phyloP scores from a whole-genome alignment of 208 protist species.

The Blastocrithidia nonstop region DNA sequence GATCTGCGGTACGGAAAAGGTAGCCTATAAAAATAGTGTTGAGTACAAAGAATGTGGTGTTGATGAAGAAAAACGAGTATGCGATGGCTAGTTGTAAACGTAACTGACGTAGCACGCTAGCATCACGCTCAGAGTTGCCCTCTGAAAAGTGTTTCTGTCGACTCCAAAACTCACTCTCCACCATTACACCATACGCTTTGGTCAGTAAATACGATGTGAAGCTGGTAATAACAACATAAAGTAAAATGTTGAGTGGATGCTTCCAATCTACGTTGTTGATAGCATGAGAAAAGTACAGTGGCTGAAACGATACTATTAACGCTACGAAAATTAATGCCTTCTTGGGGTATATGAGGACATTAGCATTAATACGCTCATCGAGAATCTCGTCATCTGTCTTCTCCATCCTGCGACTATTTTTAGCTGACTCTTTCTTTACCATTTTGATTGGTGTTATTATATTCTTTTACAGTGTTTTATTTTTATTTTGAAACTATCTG shows the following conservation, averaged over 20 bases:
- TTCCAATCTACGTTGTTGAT: slow-evolving; percentile 66
- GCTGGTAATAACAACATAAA: slow-evolving; percentile 37
- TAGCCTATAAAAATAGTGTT: slow-evolving; percentile 61
- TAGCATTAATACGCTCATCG: slow-evolving; percentile 69
- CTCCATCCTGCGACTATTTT: too few species aligned
- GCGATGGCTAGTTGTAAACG: slow-evolving; percentile 69
- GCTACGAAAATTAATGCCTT: slow-evolving; percentile 39
- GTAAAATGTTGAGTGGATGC: slow-evolving; percentile 19
- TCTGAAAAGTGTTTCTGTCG: slow-evolving; percentile 79
- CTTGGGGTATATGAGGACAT: slow-evolving; percentile 71
- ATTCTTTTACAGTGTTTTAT: too few species aligned
- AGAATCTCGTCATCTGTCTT: slow-evolving; percentile 54
- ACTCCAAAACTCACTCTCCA: slow-evolving; percentile 77
- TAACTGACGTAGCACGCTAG: slow-evolving; percentile 45
- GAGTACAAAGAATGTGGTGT: slow-evolving; percentile 64
- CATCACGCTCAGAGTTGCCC: slow-evolving; percentile 32
- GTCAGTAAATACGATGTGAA: slow-evolving; percentile 60
- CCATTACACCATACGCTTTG: slow-evolving; percentile 77
- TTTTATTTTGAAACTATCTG: too few species aligned
- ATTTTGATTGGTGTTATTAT: too few species aligned
- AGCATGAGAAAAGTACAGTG: slow-evolving; percentile 73
- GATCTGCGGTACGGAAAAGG: slow-evolving; percentile 77
- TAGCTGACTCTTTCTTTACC: slow-evolving; percentile 8
- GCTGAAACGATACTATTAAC: slow-evolving; percentile 57
- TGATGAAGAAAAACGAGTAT: slow-evolving; percentile 73